Conservation (phyloP, 768 basidiomycete genomes). For the Boletus eberwhitei region DNA sequence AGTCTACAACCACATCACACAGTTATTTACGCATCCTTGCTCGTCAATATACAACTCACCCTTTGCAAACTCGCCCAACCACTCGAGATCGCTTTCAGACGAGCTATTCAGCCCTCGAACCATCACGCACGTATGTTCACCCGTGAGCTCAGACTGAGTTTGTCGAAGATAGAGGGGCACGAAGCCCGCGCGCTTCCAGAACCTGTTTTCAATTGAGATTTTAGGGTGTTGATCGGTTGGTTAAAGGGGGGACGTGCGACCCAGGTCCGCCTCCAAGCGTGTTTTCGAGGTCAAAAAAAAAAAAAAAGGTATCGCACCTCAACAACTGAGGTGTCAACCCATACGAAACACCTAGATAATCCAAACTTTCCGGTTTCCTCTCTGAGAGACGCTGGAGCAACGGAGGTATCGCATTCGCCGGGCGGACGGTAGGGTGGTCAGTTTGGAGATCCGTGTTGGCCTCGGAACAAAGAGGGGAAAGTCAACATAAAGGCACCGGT, state of each 20-base stretch:
- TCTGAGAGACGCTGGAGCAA: slow-evolving; percentile 88
- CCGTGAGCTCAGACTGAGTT: slow-evolving; percentile 91
- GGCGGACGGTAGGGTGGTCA: slow-evolving; percentile 72
- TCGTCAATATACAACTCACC: slow-evolving; percentile 39
- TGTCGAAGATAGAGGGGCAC: slow-evolving; percentile 92
- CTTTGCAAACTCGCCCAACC: slow-evolving; percentile 87
- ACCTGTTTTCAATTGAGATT: slow-evolving; percentile 40
- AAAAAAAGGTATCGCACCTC: slow-evolving; percentile 40
- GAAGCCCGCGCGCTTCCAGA: slow-evolving; percentile 95
- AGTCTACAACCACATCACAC: slow-evolving; percentile 54
- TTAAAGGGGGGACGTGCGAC: neutral
- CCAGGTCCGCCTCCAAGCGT: too few species aligned
- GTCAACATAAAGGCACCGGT: neutral
- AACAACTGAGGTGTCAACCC: slow-evolving; percentile 86
- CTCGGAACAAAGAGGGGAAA: neutral
- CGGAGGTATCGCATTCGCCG: slow-evolving; percentile 82
- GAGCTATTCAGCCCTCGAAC: slow-evolving; percentile 77
- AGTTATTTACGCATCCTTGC: neutral
- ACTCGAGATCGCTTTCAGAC: slow-evolving; percentile 60
- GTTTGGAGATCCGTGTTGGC: slow-evolving; percentile 62
- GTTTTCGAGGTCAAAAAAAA: neutral
- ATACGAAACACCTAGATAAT: slow-evolving; percentile 96
- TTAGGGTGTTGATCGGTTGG: neutral
- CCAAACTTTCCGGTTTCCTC: slow-evolving; percentile 82
- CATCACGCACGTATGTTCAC: slow-evolving; percentile 97